These are phyloP conservation scores for Cochlearia excelsa DNA, from an alignment of 345 rosid species.

Conservation along the genomic window DNA sequence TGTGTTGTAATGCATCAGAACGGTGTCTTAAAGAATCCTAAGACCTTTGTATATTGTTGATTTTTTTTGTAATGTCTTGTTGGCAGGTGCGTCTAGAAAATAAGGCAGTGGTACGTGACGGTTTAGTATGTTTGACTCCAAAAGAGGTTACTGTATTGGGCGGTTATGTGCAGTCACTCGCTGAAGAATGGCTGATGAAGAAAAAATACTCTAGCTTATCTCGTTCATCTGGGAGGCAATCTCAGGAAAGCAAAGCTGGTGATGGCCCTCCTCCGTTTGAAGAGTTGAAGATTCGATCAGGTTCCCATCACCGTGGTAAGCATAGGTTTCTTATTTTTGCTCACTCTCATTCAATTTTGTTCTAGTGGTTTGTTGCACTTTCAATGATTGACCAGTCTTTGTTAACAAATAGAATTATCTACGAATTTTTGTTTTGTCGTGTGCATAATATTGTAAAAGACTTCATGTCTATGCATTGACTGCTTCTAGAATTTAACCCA, in stretches of 20 bases:
- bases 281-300: constrained; percentile 59
- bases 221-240: constrained; percentile 48
- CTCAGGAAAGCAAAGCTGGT: constrained; percentile 48
- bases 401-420: constrained; percentile 1
- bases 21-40: neutral
- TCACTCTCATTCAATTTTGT: neutral
- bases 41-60: constrained; percentile 3
- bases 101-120: constrained; percentile 54
- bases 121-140: constrained; percentile 71
- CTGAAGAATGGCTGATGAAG: constrained; percentile 92
- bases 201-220: constrained; percentile 58
- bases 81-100: constrained; percentile 78
- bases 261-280: constrained; percentile 88
- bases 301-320: constrained; percentile 37
- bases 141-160: constrained; percentile 62
- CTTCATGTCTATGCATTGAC: constrained; percentile 1
- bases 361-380: neutral
- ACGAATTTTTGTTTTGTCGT: neutral
- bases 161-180: constrained; percentile 71
- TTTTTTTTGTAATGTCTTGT: constrained; percentile 1
- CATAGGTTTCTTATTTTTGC: neutral
- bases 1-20: constrained; percentile 8
- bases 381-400: neutral
- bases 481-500: neutral
- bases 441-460: neutral